A percentile compares a stretch with the other conserved stretches of the same genome.
These are phyloP conservation scores for Beauveria brongniartii DNA, from an alignment of 2,329 filamentous ascomycete genomes.

Conservation along the genomic window DNA sequence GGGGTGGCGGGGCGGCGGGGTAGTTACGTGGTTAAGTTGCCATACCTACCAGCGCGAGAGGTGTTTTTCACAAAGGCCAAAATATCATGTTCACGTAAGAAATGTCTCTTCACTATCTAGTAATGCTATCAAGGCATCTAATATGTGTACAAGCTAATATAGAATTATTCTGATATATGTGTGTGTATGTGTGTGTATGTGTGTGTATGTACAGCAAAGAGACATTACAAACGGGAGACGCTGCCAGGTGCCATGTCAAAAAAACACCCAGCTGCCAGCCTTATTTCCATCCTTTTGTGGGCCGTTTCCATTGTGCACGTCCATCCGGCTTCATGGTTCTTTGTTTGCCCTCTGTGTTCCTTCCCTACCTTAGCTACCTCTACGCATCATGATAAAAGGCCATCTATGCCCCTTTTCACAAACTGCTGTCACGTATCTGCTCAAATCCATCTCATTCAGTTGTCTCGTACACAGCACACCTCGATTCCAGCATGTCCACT, in stretches of 20 bases:
- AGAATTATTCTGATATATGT: neutral
- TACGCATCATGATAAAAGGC: neutral
- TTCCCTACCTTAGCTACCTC: neutral
- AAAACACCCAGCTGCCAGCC: neutral
- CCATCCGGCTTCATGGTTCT: neutral
- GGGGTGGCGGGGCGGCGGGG: no score
- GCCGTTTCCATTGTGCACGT: no score
- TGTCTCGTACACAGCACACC: neutral
- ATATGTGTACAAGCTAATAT: neutral
- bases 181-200: no score
- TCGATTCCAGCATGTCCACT: conserved; percentile 12
- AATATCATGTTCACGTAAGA: neutral
- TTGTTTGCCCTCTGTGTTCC: neutral
- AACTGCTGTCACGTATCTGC: neutral
- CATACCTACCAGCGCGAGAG: no score
- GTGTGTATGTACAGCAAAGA: neutral
- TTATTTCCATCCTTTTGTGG: no score
- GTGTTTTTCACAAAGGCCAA: no score
- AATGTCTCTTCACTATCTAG: neutral
- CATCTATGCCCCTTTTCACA: neutral
- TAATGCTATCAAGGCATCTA: neutral
- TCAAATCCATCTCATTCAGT: neutral
- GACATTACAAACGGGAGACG: neutral
- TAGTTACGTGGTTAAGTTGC: no score
- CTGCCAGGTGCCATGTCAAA: neutral